Base-by-base conservation (phyloP, 1,139 yeast genomes). In the Groenewaldozyma auringiensis region DNA sequence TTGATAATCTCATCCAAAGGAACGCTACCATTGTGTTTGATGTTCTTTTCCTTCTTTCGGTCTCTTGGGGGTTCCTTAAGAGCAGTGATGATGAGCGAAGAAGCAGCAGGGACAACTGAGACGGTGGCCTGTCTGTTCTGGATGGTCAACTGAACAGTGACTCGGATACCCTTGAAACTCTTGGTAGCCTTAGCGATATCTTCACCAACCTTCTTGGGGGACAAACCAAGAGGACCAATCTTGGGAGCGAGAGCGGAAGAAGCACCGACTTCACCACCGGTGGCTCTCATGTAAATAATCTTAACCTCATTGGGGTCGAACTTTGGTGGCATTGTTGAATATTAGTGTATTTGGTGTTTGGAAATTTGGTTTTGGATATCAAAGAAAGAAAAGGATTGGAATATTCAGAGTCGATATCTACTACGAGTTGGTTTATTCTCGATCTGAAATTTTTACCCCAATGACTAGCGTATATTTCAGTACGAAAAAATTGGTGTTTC, bases 171-270 rank as follows among this genome's bases (percentile, higher is more conserved):
- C 78, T 89, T 89, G 94, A 81, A 92, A 71, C 83, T 81, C 79
- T 87, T 85, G 78, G 98, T 92, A 72, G 98, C 98, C 84, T 94
- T 94, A 75, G 98, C 98, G 68, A 92, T 92, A 74, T 92, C 98
- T 78, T 92, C 99, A 87, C 99, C 99, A 70, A 94, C 96, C 85
- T 92, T 92, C 95, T 92, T 92, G 81, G 98, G 97, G 57, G 97
- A 89, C 68, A 92, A 82, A 88, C 99, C 99, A 71, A 92, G 87
- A 66, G 99, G 99, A 85, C 99, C 99, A 71, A 92, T 92, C 88
- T 92, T 92, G 72, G 98, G 98, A 66, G 98, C 98, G 69, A 94
- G 85, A 61, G 98, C 96, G 62, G 98, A 86, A 58, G 98, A 89
- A 69, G 97, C 96, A 81, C 97, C 98, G 68, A 94, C 95, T 81